phyloP scores from a whole-genome alignment of 768 basidiomycete species.

The Aureoboletus auriporus region DNA sequence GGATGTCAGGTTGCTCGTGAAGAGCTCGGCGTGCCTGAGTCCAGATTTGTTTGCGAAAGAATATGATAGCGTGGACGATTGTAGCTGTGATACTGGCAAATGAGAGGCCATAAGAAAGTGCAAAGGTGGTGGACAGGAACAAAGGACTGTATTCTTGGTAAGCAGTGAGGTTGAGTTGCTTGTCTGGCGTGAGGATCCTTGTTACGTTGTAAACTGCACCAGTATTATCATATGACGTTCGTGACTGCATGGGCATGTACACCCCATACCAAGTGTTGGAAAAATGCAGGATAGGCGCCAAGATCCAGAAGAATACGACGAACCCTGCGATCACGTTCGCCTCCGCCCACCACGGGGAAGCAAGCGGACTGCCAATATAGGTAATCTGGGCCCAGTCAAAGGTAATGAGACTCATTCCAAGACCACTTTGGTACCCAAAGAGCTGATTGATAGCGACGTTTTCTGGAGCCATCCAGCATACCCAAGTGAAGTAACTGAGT shows the following conservation, averaged over 20 bases:
- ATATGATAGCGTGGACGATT: slow-evolving; percentile 40
- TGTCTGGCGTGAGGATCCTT: slow-evolving; percentile 31
- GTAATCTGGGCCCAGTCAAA: slow-evolving; percentile 83
- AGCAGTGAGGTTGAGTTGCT: slow-evolving; percentile 29
- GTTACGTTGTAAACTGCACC: slow-evolving; percentile 40
- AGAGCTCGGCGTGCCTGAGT: slow-evolving; percentile 47
- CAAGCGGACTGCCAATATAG: slow-evolving; percentile 41
- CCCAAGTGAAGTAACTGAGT: slow-evolving; percentile 57
- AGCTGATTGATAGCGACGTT: slow-evolving; percentile 70
- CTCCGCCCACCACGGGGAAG: slow-evolving; percentile 36
- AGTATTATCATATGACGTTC: slow-evolving; percentile 40
- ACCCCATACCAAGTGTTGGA: slow-evolving; percentile 36
- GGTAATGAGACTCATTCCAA: slow-evolving; percentile 72
- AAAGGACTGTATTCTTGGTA: slow-evolving; percentile 38
- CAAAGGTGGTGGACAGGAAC: slow-evolving; percentile 47
- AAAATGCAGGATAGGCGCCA: slow-evolving; percentile 27
- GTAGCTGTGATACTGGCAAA: slow-evolving; percentile 43
- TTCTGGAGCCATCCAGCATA: slow-evolving; percentile 67
- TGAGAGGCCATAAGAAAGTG: slow-evolving; percentile 46
- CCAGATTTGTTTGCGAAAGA: slow-evolving; percentile 58
- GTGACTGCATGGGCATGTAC: slow-evolving; percentile 39
- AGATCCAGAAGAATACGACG: slow-evolving; percentile 32
- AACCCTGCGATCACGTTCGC: slow-evolving; percentile 38
- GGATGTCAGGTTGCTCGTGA: slow-evolving; percentile 56
- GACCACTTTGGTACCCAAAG: slow-evolving; percentile 56